Conservation (phyloP, 768 basidiomycete species). For the Rhodotorula sphaerocarpa region DNA sequence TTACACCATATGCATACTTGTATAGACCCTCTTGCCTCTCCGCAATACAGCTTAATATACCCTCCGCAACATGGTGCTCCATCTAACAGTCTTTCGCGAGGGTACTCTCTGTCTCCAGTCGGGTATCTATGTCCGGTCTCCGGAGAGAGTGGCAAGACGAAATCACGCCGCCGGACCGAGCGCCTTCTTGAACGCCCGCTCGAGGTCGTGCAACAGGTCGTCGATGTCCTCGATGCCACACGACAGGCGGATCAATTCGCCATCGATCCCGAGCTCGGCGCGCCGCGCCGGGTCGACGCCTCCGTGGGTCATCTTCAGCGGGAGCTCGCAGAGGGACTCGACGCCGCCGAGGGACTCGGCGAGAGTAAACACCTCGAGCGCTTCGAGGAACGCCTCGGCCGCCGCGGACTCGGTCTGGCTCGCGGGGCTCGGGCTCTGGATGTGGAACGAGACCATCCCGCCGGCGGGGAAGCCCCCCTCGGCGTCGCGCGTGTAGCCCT, state of each 20-base stretch:
- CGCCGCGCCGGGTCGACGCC: conserved; percentile 62
- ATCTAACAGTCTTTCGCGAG: no score
- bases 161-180: no score
- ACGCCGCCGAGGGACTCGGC: conserved; percentile 88
- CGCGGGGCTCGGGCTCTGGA: conserved; percentile 43
- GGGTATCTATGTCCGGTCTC: no score
- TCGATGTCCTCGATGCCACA: conserved; percentile 83
- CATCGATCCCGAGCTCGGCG: conserved; percentile 63
- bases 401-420: conserved; percentile 41
- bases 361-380: conserved; percentile 42
- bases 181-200: conserved; percentile 55
- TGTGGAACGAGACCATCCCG: conserved; percentile 74
- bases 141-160: no score
- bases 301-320: conserved; percentile 75
- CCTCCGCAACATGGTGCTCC: no score
- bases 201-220: conserved; percentile 67
- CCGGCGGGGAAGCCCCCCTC: conserved; percentile 71
- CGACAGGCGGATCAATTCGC: conserved; percentile 62
- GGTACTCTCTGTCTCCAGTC: no score
- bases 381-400: conserved; percentile 48
- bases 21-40: no score
- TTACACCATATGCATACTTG: no score
- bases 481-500: conserved; percentile 19
- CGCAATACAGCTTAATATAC: no score
- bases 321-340: conserved; percentile 80